Conservation (phyloP, 176 grass and related monocot genomes). For the Luzula sylvatica region DNA sequence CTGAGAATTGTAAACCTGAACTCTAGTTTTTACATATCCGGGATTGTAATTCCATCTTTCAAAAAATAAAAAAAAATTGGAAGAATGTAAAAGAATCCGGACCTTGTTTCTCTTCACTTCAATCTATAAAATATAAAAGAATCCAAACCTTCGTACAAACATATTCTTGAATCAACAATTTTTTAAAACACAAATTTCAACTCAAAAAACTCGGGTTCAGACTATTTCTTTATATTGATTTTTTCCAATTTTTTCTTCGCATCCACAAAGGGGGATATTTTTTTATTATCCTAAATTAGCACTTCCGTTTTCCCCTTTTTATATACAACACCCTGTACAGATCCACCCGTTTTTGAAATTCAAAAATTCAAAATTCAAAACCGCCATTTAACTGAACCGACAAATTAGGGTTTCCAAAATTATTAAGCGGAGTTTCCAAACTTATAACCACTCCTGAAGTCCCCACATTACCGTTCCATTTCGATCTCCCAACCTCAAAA, state of each 20-base stretch:
- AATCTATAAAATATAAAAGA: no score
- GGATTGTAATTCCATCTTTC: no score
- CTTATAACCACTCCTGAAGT: slow-evolving; percentile 69
- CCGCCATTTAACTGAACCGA: slow-evolving; percentile 81
- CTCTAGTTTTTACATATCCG: no score
- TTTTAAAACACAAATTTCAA: no score
- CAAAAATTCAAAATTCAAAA: slow-evolving; percentile 57
- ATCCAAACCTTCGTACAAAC: no score
- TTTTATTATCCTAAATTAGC: slow-evolving; percentile 9
- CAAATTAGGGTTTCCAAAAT: slow-evolving; percentile 44
- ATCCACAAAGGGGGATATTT: slow-evolving; percentile 2
- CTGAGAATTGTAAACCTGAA: no score
- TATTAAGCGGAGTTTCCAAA: slow-evolving; percentile 63
- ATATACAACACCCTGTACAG: slow-evolving; percentile 44
- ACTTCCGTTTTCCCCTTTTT: slow-evolving; percentile 8
- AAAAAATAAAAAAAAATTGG: no score
- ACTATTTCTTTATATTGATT: slow-evolving; percentile 2
- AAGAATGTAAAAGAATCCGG: no score
- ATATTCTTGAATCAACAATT: no score
- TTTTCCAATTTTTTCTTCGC: neutral
- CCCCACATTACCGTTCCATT: slow-evolving; percentile 73
- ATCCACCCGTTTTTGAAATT: neutral
- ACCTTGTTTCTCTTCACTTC: no score
- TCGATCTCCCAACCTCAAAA: slow-evolving; percentile 82
- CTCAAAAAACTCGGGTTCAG: no score